Conservation (phyloP, 225 moss, liverwort and hornwort genomes). For the Straminergon stramineum region DNA sequence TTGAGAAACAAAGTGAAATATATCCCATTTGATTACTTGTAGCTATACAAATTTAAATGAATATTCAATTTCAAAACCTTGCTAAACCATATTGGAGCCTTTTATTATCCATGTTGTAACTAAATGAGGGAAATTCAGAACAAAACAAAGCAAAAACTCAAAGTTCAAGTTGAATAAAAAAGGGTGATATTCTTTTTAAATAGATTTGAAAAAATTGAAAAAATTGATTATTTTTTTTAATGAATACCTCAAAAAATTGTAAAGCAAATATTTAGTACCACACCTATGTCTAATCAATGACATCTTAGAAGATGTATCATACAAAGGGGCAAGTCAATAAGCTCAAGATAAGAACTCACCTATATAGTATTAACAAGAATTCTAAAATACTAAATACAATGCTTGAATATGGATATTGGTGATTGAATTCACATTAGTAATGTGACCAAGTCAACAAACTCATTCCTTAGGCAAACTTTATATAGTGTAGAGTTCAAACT, state of each 20-base stretch:
- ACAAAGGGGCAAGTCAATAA: neutral
- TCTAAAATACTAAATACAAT: neutral
- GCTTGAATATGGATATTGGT: neutral
- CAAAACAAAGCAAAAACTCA: neutral
- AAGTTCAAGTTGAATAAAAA: neutral
- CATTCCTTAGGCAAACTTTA: neutral
- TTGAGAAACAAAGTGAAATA: neutral
- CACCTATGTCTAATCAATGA: neutral
- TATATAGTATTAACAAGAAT: neutral
- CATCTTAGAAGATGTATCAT: neutral
- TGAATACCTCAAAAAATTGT: neutral
- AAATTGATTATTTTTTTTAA: too few species aligned
- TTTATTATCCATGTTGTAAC: neutral
- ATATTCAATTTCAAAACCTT: neutral
- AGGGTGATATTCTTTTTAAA: neutral
- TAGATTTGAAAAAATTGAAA: neutral
- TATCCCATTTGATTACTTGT: neutral
- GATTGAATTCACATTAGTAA: neutral
- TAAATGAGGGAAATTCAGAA: neutral
- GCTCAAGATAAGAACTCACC: neutral
- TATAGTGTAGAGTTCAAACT: accelerated
- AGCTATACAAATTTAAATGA: neutral
- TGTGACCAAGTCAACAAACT: neutral
- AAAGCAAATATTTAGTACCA: neutral
- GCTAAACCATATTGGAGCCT: neutral